Conservation (phyloP, 2,329 filamentous ascomycete genomes). For the Cordyceps javanica region DNA sequence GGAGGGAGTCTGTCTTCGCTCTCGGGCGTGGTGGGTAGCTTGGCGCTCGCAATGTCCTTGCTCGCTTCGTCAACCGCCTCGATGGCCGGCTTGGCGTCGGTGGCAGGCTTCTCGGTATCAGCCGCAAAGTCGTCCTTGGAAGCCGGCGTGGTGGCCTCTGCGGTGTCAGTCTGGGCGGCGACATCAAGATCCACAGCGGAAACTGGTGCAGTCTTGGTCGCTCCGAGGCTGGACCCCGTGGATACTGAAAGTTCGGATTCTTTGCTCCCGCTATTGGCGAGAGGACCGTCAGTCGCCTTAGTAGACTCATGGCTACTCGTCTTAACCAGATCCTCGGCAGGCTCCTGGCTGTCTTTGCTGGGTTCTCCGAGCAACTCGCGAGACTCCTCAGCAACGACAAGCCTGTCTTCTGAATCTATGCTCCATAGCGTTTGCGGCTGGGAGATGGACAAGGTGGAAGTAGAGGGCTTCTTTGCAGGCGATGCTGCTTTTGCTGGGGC, state of each 20-base stretch:
- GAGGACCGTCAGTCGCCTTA: not conserved
- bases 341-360: not conserved
- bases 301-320: not conserved
- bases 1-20: not conserved
- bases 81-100: not conserved
- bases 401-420: slow-evolving; percentile 44
- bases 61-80: not conserved
- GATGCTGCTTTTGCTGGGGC: slow-evolving; percentile 47
- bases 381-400: not conserved
- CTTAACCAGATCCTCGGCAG: not conserved
- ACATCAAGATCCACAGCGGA: not conserved
- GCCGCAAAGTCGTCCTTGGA: not conserved
- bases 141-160: not conserved
- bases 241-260: not conserved
- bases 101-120: not conserved
- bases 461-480: slow-evolving; percentile 22
- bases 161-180: not conserved
- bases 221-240: not conserved
- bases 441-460: slow-evolving; percentile 40
- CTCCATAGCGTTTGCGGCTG: slow-evolving; percentile 44
- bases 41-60: not conserved
- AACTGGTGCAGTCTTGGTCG: not conserved
- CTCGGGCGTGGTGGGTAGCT: not conserved
- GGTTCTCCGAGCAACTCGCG: not conserved
- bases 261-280: not conserved